Percentiles rank a stretch among this genome's conserved stretches.
These are phyloP conservation scores for Pleoardoris graminearum DNA, from an alignment of 2,329 filamentous ascomycete genomes.

Conservation along the genomic window DNA sequence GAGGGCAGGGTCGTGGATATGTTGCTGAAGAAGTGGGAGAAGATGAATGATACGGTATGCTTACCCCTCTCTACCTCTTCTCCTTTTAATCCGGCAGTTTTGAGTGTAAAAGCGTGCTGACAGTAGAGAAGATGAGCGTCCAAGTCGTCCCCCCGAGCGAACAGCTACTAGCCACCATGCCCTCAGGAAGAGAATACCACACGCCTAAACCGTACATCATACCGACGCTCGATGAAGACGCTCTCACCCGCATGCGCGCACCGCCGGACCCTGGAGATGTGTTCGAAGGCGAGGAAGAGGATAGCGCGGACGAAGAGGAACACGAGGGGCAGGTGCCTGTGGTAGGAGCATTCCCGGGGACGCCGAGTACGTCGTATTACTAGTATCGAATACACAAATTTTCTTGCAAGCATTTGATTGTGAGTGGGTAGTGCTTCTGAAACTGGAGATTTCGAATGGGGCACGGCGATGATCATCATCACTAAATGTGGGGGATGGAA, in stretches of 20 bases:
- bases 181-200: conserved; percentile 86
- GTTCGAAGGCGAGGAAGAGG: conserved; percentile 42
- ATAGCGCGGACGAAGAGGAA: conserved; percentile 43
- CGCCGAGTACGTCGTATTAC: conserved; percentile 37
- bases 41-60: conserved; percentile 87
- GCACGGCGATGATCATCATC: too few species aligned
- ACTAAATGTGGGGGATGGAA: too few species aligned
- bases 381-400: too few species aligned
- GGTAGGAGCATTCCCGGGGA: conserved; percentile 44
- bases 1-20: conserved; percentile 85
- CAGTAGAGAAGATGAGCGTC: conserved; percentile 72
- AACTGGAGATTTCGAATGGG: too few species aligned
- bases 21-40: conserved; percentile 86
- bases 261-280: conserved; percentile 56
- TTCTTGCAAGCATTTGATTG: too few species aligned
- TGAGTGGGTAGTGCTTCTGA: too few species aligned
- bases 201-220: conserved; percentile 68
- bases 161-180: conserved; percentile 75
- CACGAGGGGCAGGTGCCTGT: conserved; percentile 22
- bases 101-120: too few species aligned
- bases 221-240: conserved; percentile 65
- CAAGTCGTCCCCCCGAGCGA: conserved; percentile 74
- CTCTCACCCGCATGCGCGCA: conserved; percentile 63
- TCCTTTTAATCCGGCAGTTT: neutral
- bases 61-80: neutral